Conservation (phyloP, 140 eudicot genomes). For the Oenanthe javanica region DNA sequence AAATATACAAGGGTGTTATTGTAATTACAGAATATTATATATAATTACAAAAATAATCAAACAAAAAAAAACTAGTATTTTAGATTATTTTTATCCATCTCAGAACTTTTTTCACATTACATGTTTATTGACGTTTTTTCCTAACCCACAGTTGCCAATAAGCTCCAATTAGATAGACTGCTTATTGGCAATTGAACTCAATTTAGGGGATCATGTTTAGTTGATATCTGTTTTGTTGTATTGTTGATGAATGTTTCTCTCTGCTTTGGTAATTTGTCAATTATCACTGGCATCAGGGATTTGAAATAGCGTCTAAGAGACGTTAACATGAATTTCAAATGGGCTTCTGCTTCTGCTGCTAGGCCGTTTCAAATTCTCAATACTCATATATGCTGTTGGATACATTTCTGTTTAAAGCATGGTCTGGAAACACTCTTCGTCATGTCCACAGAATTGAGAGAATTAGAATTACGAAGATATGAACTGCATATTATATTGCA, state of each 20-base stretch:
- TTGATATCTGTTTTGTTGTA: background rate
- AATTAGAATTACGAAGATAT: background rate
- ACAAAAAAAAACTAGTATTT: too few species aligned
- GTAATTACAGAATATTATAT: too few species aligned
- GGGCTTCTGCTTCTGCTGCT: background rate
- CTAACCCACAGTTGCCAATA: too few species aligned
- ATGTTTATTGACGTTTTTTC: too few species aligned
- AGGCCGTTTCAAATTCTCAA: background rate
- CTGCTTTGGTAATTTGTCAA: background rate
- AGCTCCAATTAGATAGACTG: too few species aligned
- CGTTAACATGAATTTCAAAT: background rate
- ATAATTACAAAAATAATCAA: too few species aligned
- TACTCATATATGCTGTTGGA: background rate
- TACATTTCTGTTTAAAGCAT: background rate
- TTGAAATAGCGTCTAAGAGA: background rate
- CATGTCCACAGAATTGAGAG: background rate
- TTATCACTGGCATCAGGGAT: background rate
- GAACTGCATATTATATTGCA: background rate
- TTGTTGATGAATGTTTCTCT: background rate
- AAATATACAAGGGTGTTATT: too few species aligned
- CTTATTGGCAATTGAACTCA: background rate
- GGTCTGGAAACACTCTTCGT: background rate
- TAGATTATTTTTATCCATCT: too few species aligned
- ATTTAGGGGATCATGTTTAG: background rate
- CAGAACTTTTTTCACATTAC: too few species aligned